Evolutionary conservation across 2,329 filamentous ascomycete genomes (phyloP), one percentile per base, ranked within the genome.

Genomic region (Aspergillus ochraceoroseus): DNA sequence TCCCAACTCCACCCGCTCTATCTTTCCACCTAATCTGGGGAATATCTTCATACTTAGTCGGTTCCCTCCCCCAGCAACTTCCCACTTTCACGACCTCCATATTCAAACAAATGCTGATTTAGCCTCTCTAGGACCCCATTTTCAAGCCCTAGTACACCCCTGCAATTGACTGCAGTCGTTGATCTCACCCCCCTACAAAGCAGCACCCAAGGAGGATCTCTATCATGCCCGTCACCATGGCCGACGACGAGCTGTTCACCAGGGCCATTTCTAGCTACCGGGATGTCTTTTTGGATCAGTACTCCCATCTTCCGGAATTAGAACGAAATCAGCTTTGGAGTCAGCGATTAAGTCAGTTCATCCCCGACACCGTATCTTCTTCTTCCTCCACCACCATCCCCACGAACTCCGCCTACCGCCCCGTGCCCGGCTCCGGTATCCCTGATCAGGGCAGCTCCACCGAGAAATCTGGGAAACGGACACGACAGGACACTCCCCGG

Each of bases 271-370:
- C 64, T 49, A 60, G 63, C 38, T 67, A 65, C 49, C 63, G 63
- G 50, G 61, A 66, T 32, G 56, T 53, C 28, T 69, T 68, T 56
- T 67, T 63, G 64, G 61, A 55, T 55, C 56, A 63, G 45, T 54
- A 63, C 43, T 58, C 63, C 52, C 59, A 67, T 45, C 63, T 68
- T 41, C 51, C 65, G 51, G 66, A 68, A 58, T 48, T 54, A 22
- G 57, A 68, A 55, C 59, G 63, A 37, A 61, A 65, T 49, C 54
- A 60, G 39, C 65, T 67, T 42, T 69, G 66, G 66, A 62, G 52
- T 41, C 59, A 58, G 44, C 59, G 55, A 25, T 53, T 68, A 29
- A 61, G 57, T 41, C 61, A 62, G 42, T 68, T 68, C 47, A 61
- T 68, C 41, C 56, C 61, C 17, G 44, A 48, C 30, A 48, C 57